phyloP scores from a whole-genome alignment of 257 asterid genomes.

The Mitragyna speciosa region DNA sequence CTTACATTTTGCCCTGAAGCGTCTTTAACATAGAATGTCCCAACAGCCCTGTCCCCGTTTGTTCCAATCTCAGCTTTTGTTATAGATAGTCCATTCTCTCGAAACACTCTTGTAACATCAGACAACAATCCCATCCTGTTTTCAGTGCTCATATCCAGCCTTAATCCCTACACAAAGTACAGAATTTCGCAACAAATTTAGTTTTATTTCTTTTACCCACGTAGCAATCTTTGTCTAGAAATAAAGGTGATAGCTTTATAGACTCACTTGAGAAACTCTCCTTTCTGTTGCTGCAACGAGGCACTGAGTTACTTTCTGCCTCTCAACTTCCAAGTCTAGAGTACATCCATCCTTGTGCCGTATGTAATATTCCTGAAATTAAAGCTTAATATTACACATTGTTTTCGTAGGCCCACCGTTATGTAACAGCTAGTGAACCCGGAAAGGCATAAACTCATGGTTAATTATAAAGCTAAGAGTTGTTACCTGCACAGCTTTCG shows the following conservation, averaged over 20 bases:
- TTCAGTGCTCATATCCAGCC: slow-evolving; percentile 53
- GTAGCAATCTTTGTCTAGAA: background rate
- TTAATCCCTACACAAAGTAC: slow-evolving; percentile 52
- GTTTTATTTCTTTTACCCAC: background rate
- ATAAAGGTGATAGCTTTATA: background rate
- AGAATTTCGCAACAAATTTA: background rate
- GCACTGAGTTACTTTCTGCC: slow-evolving; percentile 49
- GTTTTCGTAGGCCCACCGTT: background rate
- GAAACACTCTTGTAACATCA: slow-evolving; percentile 64
- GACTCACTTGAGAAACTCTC: slow-evolving; percentile 63
- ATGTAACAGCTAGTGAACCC: background rate
- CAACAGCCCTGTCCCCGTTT: slow-evolving; percentile 62
- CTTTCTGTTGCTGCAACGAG: slow-evolving; percentile 83
- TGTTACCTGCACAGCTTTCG: slow-evolving; percentile 73
- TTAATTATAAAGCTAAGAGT: background rate
- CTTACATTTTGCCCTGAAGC: slow-evolving; percentile 54
- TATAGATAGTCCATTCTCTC: slow-evolving; percentile 83
- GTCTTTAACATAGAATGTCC: slow-evolving; percentile 79
- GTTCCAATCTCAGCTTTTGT: slow-evolving; percentile 63
- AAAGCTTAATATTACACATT: background rate
- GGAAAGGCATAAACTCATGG: background rate
- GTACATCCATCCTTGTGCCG: slow-evolving; percentile 54
- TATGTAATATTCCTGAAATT: slow-evolving; percentile 67
- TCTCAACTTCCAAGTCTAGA: slow-evolving; percentile 52
- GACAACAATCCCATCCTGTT: slow-evolving; percentile 68